phyloP scores from a whole-genome alignment of 2,329 filamentous ascomycete genomes.

The Pleurostoma richardsiae region DNA sequence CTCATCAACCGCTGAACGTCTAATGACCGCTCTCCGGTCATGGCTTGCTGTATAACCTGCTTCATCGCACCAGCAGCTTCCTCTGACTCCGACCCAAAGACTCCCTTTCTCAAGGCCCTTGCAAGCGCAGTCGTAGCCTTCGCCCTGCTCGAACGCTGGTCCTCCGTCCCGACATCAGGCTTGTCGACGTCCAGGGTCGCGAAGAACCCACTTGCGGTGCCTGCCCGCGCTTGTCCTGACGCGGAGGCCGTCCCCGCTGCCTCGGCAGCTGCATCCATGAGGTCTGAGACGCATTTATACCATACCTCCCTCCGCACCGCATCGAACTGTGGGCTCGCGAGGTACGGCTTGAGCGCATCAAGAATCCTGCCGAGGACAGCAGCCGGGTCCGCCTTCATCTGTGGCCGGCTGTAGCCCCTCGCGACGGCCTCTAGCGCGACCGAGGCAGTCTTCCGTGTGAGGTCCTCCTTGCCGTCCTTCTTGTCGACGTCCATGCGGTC shows the following conservation, averaged over 20 bases:
- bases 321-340: conserved; percentile 30
- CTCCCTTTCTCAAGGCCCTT: conserved; percentile 33
- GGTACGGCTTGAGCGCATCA: conserved; percentile 31
- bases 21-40: conserved; percentile 20
- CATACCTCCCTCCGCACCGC: conserved; percentile 43
- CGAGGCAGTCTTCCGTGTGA: conserved; percentile 36
- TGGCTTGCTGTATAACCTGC: conserved; percentile 35
- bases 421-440: conserved; percentile 47
- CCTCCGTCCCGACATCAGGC: conserved; percentile 42
- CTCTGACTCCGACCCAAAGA: conserved; percentile 27
- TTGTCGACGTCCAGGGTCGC: conserved; percentile 39
- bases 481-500: conserved; percentile 63
- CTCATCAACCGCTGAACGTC: conserved; percentile 24
- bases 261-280: conserved; percentile 37
- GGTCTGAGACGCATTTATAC: conserved; percentile 43
- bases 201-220: conserved; percentile 31
- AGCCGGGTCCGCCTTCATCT: conserved; percentile 28
- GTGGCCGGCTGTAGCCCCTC: conserved; percentile 40
- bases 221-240: conserved; percentile 6
- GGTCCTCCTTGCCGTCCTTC: conserved; percentile 29
- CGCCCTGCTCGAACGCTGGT: conserved; percentile 42
- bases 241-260: conserved; percentile 22
- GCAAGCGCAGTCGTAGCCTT: conserved; percentile 38
- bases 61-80: conserved; percentile 22
- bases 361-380: conserved; percentile 33